phyloP scores from a whole-genome alignment of 768 basidiomycete genomes.

The Leccinum uliginosum region DNA sequence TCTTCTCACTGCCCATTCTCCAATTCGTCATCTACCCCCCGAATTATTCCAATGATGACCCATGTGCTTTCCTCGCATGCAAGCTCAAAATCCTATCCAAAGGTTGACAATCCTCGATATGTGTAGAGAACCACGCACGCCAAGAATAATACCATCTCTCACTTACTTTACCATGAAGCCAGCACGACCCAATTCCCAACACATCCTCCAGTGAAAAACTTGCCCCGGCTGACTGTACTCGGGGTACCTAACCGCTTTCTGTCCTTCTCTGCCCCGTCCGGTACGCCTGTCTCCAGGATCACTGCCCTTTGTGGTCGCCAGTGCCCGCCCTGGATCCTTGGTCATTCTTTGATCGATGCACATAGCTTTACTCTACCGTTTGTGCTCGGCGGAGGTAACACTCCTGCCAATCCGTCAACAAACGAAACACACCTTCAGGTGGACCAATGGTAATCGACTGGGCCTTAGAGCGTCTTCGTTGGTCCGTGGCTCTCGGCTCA shows the following conservation, averaged over 20 bases:
- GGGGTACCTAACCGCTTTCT: neutral
- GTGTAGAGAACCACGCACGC: neutral
- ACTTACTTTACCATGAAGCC: neutral
- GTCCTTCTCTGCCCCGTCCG: neutral
- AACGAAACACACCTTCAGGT: neutral
- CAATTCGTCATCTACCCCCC: conserved; percentile 1
- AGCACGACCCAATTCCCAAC: conserved; percentile 1
- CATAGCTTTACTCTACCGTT: neutral
- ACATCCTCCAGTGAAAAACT: neutral
- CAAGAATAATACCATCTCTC: neutral
- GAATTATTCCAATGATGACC: neutral
- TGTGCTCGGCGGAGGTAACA: neutral
- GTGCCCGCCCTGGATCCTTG: neutral
- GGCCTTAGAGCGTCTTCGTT: neutral
- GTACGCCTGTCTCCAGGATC: conserved; percentile 2
- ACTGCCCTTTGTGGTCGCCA: neutral
- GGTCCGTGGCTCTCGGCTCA: neutral
- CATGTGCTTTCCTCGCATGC: conserved; percentile 7
- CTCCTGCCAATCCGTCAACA: neutral
- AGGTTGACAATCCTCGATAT: neutral
- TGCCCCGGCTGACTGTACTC: neutral
- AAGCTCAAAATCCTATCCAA: conserved; percentile 12
- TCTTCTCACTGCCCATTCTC: conserved; percentile 1
- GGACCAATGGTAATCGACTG: neutral
- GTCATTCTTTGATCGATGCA: neutral